Evolutionary conservation across 345 rosid species (phyloP).

Genomic region (Citrus medica): DNA sequence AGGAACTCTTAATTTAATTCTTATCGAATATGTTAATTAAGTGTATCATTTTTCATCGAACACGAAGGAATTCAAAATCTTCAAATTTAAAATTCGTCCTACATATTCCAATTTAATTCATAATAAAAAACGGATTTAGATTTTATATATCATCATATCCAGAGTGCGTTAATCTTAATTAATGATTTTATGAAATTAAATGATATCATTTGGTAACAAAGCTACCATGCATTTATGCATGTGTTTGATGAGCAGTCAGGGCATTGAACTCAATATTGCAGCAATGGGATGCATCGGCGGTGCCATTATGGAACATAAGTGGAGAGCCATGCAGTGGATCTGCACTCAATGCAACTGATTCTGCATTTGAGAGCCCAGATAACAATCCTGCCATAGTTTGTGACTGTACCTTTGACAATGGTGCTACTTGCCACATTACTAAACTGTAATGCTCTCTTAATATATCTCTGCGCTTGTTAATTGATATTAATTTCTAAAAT

Average conservation of each 20-base stretch:
- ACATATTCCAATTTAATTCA: not conserved
- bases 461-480: not conserved
- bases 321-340: constrained; percentile 25
- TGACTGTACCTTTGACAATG: constrained; percentile 16
- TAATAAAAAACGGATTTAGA: not conserved
- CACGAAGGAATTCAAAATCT: not conserved
- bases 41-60: not conserved
- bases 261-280: constrained; percentile 25
- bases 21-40: too few species aligned
- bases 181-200: not conserved
- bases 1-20: too few species aligned
- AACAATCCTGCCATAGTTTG: constrained; percentile 31
- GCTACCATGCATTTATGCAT: not conserved
- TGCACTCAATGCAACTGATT: constrained; percentile 11
- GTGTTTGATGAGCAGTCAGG: constrained; percentile 13
- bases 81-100: too few species aligned
- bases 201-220: not conserved
- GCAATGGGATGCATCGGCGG: constrained; percentile 23
- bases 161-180: too few species aligned
- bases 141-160: too few species aligned
- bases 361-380: not conserved
- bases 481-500: too few species aligned
- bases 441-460: constrained; percentile 18
- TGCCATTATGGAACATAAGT: constrained; percentile 28
- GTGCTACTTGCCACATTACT: constrained; percentile 30